Base-by-base conservation (phyloP, 2,329 filamentous ascomycete species). In the Aureobasidium sp. region DNA sequence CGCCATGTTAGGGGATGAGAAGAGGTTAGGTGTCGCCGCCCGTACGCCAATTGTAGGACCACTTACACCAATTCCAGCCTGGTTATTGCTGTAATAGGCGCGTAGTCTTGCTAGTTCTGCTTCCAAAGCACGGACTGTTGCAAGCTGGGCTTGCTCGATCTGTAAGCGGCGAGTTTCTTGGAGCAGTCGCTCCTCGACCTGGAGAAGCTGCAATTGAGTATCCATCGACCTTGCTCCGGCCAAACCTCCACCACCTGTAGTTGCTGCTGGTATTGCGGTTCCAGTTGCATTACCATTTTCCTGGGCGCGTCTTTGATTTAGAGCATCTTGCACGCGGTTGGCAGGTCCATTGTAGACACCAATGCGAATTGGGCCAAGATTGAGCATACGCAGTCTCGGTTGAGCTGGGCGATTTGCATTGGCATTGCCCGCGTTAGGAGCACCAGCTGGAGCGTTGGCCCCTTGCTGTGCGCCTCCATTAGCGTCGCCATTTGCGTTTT, bases 311-410 rank as follows among this genome's bases (percentile, higher is more conserved):
- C 59, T 52, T 34, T 51, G 57, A 15, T 52, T 53, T 12, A 70
- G 72, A 55, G 75, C 79, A 46, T 83, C 84, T 67, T 79, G 76
- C 8, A 74, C 67, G 37, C 73, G 71, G 9, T 69, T 69, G 34
- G 67, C 73, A 74, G 87, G 72, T 74, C 88, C 78, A 47, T 81
- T 81, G 24, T 81, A 78, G 68, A 93, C 89, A 0, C 87, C 89
- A 26, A 94, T 77, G 32, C 89, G 80, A 36, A 94, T 77, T 2
- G 90, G 90, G 0, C 90, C 90, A 51, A 94, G 76, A 67, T 90
- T 88, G 68, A 88, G 86, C 61, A 90, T 70, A 10, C 72, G 67
- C 36, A 71, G 68, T 63, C 72, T 80, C 48, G 65, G 65, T 8
- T 62, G 57, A 34, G 39, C 39, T 48, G 48, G 51, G 41, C 46